A percentile compares a stretch with the other conserved stretches of the same genome.
phyloP scores from a whole-genome alignment of 169 alveolate species.

The Plasmodium malariae region DNA sequence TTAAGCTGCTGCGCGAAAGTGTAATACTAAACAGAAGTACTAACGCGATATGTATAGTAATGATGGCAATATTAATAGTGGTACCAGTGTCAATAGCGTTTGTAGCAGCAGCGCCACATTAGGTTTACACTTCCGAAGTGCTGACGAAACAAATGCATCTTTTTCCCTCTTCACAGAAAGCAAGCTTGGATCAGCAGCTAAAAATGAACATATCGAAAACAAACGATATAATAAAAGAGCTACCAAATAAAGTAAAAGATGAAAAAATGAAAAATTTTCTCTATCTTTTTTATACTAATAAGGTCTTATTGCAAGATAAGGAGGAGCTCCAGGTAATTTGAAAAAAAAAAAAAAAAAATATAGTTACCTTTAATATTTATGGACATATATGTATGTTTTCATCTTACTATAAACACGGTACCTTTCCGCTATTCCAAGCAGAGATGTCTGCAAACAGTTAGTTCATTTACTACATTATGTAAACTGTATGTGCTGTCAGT shows the following conservation, averaged over 20 bases:
- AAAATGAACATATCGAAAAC: constrained; percentile 22
- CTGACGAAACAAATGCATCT: too few species aligned
- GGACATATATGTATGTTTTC: too few species aligned
- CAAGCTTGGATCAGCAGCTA: constrained; percentile 18
- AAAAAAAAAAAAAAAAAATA: neutral
- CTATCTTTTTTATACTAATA: constrained; percentile 46
- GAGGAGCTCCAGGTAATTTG: constrained; percentile 44
- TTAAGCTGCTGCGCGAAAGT: constrained; percentile 21
- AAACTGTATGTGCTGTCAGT: too few species aligned
- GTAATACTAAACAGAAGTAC: neutral
- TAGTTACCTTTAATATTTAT: too few species aligned
- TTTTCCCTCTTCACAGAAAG: too few species aligned
- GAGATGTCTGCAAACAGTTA: too few species aligned
- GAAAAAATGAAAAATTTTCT: constrained; percentile 38
- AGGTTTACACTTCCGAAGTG: too few species aligned
- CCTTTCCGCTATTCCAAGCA: too few species aligned
- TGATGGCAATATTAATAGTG: neutral
- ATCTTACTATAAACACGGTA: too few species aligned
- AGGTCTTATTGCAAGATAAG: constrained; percentile 36
- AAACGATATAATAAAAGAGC: constrained; percentile 31
- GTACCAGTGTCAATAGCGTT: neutral
- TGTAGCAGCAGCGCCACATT: too few species aligned
- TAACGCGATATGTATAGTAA: neutral
- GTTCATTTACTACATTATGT: too few species aligned
- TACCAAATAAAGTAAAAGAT: constrained; percentile 29